phyloP scores from a whole-genome alignment of 2,329 filamentous ascomycete species.

The Arthrobotrys musiformis region DNA sequence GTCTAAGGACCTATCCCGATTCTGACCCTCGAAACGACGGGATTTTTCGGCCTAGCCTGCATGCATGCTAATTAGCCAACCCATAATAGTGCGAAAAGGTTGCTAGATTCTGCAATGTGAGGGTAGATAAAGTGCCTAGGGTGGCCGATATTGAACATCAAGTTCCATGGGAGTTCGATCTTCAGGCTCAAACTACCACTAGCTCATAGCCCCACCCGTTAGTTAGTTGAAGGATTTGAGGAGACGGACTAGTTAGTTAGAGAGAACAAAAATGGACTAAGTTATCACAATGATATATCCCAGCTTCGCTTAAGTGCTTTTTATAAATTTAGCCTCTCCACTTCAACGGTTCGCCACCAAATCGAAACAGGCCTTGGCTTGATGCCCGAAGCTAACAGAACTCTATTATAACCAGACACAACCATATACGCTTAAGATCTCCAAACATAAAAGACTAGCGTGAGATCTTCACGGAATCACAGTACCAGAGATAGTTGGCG shows the following conservation, averaged over 20 bases:
- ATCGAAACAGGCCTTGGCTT: not conserved
- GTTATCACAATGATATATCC: not conserved
- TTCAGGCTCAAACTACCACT: not conserved
- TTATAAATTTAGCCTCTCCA: slow-evolving; percentile 11
- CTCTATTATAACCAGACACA: not conserved
- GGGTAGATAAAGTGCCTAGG: slow-evolving; percentile 58
- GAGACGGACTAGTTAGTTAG: not conserved
- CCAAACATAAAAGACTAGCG: slow-evolving; percentile 2
- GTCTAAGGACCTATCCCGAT: not conserved
- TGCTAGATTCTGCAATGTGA: slow-evolving; percentile 57
- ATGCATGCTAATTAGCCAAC: not conserved
- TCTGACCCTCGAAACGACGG: not conserved
- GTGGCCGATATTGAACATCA: slow-evolving; percentile 60
- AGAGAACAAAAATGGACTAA: not conserved
- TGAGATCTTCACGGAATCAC: not conserved
- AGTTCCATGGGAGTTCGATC: slow-evolving; percentile 55
- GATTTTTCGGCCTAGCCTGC: not conserved
- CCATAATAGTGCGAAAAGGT: slow-evolving; percentile 49
- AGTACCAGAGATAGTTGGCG: not conserved
- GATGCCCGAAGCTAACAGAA: slow-evolving; percentile 1
- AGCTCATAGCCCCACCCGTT: not conserved
- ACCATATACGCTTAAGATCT: slow-evolving; percentile 4
- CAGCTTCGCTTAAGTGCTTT: not conserved
- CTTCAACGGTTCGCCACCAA: not conserved
- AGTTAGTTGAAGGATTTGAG: not conserved